A percentile compares a stretch with the other conserved stretches of the same genome.
Evolutionary conservation across 192 early-diverging fungal species (phyloP).

Genomic region (Oehlia diaphana): DNA sequence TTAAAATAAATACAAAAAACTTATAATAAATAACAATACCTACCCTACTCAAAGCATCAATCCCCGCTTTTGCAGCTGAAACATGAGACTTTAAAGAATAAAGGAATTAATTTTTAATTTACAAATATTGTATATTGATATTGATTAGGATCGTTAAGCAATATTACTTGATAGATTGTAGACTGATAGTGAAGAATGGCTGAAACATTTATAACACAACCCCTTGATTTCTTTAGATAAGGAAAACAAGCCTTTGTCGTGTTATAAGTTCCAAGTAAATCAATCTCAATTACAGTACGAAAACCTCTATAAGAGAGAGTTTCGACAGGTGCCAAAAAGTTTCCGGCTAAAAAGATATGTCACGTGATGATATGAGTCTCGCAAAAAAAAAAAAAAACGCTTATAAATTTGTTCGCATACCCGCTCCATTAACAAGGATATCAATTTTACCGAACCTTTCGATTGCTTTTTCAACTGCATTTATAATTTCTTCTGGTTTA

Average conservation of each 20-base stretch:
- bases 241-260: conserved; percentile 69
- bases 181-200: conserved; percentile 67
- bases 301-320: conserved; percentile 70
- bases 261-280: conserved; percentile 76
- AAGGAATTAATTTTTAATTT: not conserved
- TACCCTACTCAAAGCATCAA: conserved; percentile 50
- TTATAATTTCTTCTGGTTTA: conserved; percentile 55
- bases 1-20: not conserved
- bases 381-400: not conserved
- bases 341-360: conserved; percentile 53
- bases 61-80: conserved; percentile 65
- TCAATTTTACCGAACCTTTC: conserved; percentile 69
- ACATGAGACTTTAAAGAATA: conserved; percentile 47
- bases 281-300: conserved; percentile 65
- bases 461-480: conserved; percentile 57
- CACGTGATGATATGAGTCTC: not conserved
- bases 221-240: conserved; percentile 65
- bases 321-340: conserved; percentile 69
- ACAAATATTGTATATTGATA: not conserved
- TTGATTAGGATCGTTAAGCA: not conserved
- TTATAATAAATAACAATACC: not conserved
- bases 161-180: conserved; percentile 34
- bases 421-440: conserved; percentile 52
- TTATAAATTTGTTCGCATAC: not conserved
- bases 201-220: conserved; percentile 66